Base-by-base conservation (phyloP, 306 rosid genomes). In the Ochetophila trinervis region DNA sequence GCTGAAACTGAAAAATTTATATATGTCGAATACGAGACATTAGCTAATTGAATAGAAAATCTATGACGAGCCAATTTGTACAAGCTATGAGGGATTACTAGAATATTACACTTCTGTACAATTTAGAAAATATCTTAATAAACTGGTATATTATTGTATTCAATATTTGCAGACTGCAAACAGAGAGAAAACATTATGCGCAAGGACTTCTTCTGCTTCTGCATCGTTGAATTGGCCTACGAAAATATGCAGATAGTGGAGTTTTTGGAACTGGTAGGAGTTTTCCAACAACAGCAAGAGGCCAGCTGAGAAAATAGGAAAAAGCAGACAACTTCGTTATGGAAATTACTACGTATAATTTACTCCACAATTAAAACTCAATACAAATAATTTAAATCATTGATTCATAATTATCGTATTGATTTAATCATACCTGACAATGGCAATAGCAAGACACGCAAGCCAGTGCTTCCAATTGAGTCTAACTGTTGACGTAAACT, bases 251-350 rank as follows among this genome's bases (percentile, higher is more conserved):
- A 37, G 80, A 73, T 24, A 79, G 0, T 19, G 96, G 91, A 54
- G 93, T 87, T 79, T 68, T 69, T 0, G 98, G 85, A 70, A 92
- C 98, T 8, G 95, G 95, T 54, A 92, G 84, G 3, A 92, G 67
- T 70, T 92, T 92, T 22, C 96, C 98, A 18, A 73, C 27, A 10
- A 86, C 5, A 18, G 96, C 96, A 35, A 89, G 93, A 48, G 98
- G 98, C 98, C 98, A 92, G 49, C 98, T 89, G 89, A 58, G 35
- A 67, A 6, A 77, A 67, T 51, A 12, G 14, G n/a, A 63, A 42
- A n/a, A 62, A 30, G 5, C 17, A 34, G 49, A 42, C n/a, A 27
- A 27, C 3, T 4, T 27, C 4, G 32, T 27, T 27, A 27, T 27
- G 32, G 32, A 27, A 27, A 27, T 27, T 27, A 27, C 4, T 27